Percentiles rank a stretch among this genome's conserved stretches.
These are phyloP conservation scores for Volvox africanus DNA, from an alignment of 139 green algal species.

Conservation along the genomic window DNA sequence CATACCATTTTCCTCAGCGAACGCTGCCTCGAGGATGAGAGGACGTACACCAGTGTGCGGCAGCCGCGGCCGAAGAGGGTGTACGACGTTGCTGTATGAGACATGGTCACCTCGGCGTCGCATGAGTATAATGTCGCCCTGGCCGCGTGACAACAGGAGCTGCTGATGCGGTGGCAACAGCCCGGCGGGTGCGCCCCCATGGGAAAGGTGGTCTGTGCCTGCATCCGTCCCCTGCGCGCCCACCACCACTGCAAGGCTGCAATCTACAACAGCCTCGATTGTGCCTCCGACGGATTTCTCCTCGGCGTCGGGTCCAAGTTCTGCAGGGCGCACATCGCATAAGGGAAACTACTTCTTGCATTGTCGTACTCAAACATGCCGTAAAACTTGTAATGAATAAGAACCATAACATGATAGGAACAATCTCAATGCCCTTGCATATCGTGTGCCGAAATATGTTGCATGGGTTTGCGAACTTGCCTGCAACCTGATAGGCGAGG, in stretches of 20 bases:
- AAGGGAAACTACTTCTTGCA: too few relatives aligned
- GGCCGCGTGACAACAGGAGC: slow-evolving; percentile 53
- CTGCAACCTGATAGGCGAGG: slow-evolving; percentile 32
- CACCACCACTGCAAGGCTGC: slow-evolving; percentile 29
- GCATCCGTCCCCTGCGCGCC: background rate
- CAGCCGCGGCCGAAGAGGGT: slow-evolving; percentile 54
- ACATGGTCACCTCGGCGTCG: background rate
- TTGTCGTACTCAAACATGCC: background rate
- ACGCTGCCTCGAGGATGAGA: slow-evolving; percentile 54
- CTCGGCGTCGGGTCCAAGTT: background rate
- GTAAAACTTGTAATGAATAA: background rate
- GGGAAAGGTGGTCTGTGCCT: background rate
- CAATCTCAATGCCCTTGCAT: background rate
- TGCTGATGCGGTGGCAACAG: background rate
- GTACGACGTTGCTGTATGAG: slow-evolving; percentile 33
- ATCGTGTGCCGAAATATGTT: background rate
- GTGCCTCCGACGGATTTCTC: background rate
- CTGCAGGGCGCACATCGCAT: background rate
- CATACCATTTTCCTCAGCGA: slow-evolving; percentile 2
- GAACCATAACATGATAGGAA: background rate
- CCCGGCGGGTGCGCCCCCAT: background rate
- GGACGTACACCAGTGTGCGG: slow-evolving; percentile 63
- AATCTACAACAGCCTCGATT: slow-evolving; percentile 39
- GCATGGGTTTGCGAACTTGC: background rate
- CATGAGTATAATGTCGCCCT: slow-evolving; percentile 51